Evolutionary conservation across 257 asterid genomes (phyloP), one percentile per base, ranked within the genome.

Genomic region (Apocynum venetum): DNA sequence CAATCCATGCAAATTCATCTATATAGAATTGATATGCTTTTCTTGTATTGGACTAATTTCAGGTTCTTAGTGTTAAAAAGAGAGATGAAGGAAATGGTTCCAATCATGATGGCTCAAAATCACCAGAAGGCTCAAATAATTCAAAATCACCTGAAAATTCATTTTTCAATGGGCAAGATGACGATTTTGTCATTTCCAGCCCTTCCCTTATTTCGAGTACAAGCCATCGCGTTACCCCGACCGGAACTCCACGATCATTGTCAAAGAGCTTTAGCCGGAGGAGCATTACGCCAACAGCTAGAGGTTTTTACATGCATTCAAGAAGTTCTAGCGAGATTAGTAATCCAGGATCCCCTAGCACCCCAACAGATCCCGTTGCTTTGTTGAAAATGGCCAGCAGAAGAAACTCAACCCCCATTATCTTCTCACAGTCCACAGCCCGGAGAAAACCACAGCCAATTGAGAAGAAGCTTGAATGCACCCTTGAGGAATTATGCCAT

Each of bases 401-500:
- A 47, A 78, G 88, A 71, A 64, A 82, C 86, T 41, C 87, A 61
- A 86, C 89, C 46, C 98, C 97, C 0, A 96, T 96, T 41, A 87
- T 91, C 75, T 96, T 80, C 64, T 91, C 98, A 1, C 97, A 89
- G 63, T 93, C 98, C 10, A 86, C 83, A 12, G 84, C 87, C 35
- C 75, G 92, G 76, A 89, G 84, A 80, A 96, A 87, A 75, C 93
- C 93, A 25, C 92, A 77, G 11, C 91, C 94, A 4, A 80, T 89
- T 0, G 92, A 86, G 82, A 90, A 81, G 86, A 91, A 93, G 77
- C 86, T 96, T 0, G 93, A 83, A 51, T 96, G 99, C 90, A 89
- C 97, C 74, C 97, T 93, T 2, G 97, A 95, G 85, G 97, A 95
- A 75, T 78, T 93, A 80, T 93, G 91, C 84, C 82, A 67, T 46